These are phyloP conservation scores for Petrea volubilis DNA, from an alignment of 257 asterid genomes.

Conservation along the genomic window DNA sequence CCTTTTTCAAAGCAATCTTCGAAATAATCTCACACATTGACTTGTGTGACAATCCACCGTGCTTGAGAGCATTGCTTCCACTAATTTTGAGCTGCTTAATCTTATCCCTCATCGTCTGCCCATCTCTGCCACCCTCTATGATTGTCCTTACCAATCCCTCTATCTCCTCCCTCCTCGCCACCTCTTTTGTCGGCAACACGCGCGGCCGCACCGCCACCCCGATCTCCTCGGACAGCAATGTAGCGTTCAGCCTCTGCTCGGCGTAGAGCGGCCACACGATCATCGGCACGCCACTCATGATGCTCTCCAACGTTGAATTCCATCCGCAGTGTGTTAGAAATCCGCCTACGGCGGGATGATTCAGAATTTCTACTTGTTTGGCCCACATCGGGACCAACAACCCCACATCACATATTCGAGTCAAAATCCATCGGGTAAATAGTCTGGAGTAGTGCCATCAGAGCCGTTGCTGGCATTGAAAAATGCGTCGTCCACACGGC, in stretches of 20 bases:
- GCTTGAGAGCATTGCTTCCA: constrained; percentile 29
- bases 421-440: constrained; percentile 49
- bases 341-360: constrained; percentile 55
- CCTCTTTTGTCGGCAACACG: constrained; percentile 37
- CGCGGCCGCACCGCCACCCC: constrained; percentile 54
- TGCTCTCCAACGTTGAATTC: constrained; percentile 64
- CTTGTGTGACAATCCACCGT: constrained; percentile 42
- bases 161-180: constrained; percentile 61
- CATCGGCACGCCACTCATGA: constrained; percentile 50
- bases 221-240: constrained; percentile 49
- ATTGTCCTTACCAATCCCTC: constrained; percentile 42
- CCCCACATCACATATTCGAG: constrained; percentile 35
- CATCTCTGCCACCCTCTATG: constrained; percentile 33
- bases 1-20: neutral
- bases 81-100: constrained; percentile 35
- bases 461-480: constrained; percentile 26
- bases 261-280: constrained; percentile 78
- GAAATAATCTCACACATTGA: constrained; percentile 34
- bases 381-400: constrained; percentile 47
- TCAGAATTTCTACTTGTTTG: constrained; percentile 43
- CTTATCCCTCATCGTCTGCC: constrained; percentile 34
- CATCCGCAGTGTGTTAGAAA: constrained; percentile 74
- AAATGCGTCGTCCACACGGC: constrained; percentile 45
- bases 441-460: constrained; percentile 21
- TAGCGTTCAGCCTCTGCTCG: constrained; percentile 62